A percentile compares a stretch with the other conserved stretches of the same genome.
Conservation (phyloP, 371 early-diverging fungal genomes). For the Rhizopus stolonifer region DNA sequence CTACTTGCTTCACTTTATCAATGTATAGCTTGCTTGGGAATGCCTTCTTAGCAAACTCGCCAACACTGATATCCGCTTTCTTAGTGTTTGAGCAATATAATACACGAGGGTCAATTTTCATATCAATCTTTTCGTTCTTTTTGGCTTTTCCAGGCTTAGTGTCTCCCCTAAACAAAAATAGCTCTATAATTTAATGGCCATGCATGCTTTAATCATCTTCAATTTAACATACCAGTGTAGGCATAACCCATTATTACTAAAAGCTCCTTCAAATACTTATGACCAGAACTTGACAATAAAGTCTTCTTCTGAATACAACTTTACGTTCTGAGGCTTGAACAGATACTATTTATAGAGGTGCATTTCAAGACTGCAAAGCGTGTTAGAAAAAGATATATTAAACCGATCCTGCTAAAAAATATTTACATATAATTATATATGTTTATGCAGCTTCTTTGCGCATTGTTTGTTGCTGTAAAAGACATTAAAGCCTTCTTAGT, state of each 20-base stretch:
- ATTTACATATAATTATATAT: conserved; percentile 14
- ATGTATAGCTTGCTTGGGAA: conserved; percentile 10
- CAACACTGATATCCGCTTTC: conserved; percentile 5
- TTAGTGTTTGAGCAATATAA: conserved; percentile 14
- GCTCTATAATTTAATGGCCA: conserved; percentile 5
- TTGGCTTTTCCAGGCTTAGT: conserved; percentile 14
- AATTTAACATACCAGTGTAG: conserved; percentile 13
- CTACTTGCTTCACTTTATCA: conserved; percentile 9
- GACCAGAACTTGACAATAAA: conserved; percentile 6
- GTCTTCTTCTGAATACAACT: conserved; percentile 12
- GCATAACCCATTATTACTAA: conserved; percentile 8
- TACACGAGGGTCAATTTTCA: conserved; percentile 19
- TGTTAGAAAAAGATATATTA: conserved; percentile 4
- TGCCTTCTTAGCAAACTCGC: conserved; percentile 17
- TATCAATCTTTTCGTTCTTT: conserved; percentile 12
- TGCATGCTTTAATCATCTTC: conserved; percentile 6
- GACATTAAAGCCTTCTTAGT: conserved; percentile 5
- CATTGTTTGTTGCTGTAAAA: background rate
- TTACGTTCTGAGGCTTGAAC: conserved; percentile 12
- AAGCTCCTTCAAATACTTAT: background rate
- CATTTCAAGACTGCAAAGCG: conserved; percentile 12
- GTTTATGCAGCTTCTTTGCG: conserved; percentile 3
- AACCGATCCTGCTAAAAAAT: conserved; percentile 1
- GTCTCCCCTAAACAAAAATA: conserved; percentile 3
- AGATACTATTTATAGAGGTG: conserved; percentile 10